These are phyloP conservation scores for Dioscorea dumetorum DNA, from an alignment of 106 monocot genomes.

Conservation along the genomic window DNA sequence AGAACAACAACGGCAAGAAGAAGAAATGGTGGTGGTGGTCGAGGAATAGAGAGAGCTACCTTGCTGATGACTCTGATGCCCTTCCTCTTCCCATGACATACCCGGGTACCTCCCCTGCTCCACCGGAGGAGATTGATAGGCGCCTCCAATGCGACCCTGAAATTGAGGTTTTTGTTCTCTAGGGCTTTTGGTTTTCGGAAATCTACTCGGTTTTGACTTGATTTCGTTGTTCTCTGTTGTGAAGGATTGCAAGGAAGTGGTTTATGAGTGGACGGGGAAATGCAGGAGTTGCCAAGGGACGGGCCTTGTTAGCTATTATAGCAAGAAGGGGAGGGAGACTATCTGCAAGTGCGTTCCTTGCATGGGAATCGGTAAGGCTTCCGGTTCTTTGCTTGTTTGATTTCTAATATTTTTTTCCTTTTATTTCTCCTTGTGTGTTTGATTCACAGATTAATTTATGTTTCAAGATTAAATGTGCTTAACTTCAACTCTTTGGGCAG, in stretches of 20 bases:
- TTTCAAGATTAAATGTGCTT: too few species aligned
- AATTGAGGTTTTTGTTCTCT: constrained; percentile 36
- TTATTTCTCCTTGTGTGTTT: neutral
- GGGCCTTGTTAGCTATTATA: constrained; percentile 73
- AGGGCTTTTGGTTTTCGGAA: neutral
- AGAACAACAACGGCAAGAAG: constrained; percentile 16
- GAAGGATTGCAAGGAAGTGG: constrained; percentile 69
- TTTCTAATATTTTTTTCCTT: neutral
- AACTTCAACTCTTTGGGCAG: too few species aligned
- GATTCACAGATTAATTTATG: too few species aligned
- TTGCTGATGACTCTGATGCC: constrained; percentile 50
- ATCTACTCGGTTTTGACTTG: neutral
- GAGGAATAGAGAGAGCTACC: constrained; percentile 61
- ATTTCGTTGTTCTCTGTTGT: neutral
- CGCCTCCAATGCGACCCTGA: constrained; percentile 58
- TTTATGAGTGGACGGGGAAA: constrained; percentile 88
- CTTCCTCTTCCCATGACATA: constrained; percentile 73
- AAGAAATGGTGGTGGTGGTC: constrained; percentile 93
- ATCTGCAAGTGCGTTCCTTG: constrained; percentile 96
- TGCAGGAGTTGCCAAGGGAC: constrained; percentile 90
- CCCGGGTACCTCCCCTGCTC: constrained; percentile 38
- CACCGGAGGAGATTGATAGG: constrained; percentile 55
- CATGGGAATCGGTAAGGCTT: constrained; percentile 61
- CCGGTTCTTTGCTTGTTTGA: neutral
- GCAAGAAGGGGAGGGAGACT: constrained; percentile 67